Evolutionary conservation across 192 early-diverging fungal species (phyloP).

Genomic region (Allomyces macrogynus): DNA sequence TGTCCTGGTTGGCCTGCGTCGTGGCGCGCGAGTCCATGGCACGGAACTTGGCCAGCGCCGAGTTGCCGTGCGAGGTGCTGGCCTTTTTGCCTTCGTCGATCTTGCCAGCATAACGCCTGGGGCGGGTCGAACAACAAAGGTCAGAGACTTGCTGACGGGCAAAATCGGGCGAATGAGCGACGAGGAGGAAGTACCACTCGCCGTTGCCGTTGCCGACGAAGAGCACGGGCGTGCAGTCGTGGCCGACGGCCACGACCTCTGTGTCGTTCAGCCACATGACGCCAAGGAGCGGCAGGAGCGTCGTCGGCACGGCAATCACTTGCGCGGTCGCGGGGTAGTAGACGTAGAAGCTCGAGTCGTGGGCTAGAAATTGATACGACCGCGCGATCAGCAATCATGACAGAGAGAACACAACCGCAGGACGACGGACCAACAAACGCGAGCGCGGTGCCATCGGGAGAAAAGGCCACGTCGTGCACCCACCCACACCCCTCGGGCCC

Average conservation of each 20-base stretch:
- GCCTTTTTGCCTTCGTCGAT: slow-evolving; percentile 62
- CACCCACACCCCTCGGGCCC: slow-evolving; percentile 55
- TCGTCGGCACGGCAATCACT: slow-evolving; percentile 34
- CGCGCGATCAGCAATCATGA: slow-evolving; percentile 1
- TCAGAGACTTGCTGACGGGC: slow-evolving; percentile 11
- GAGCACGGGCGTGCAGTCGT: slow-evolving; percentile 81
- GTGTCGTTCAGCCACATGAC: slow-evolving; percentile 55
- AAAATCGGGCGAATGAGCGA: neutral
- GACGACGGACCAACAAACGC: slow-evolving; percentile 45
- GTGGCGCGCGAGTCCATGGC: slow-evolving; percentile 79
- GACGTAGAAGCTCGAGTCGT: slow-evolving; percentile 71
- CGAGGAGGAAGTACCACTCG: slow-evolving; percentile 32
- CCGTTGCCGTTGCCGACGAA: slow-evolving; percentile 33
- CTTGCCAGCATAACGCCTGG: slow-evolving; percentile 33
- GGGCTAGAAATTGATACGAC: slow-evolving; percentile 10
- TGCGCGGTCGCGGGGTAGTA: slow-evolving; percentile 41
- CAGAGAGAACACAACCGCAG: neutral
- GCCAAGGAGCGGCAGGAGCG: slow-evolving; percentile 53
- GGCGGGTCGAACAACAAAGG: neutral
- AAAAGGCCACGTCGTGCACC: slow-evolving; percentile 82
- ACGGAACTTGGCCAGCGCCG: slow-evolving; percentile 65
- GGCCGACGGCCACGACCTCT: slow-evolving; percentile 68
- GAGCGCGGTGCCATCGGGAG: slow-evolving; percentile 64
- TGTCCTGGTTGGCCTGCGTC: slow-evolving; percentile 29
- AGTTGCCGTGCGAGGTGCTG: slow-evolving; percentile 27